phyloP scores from a whole-genome alignment of 2,329 filamentous ascomycete species.

The Monosporascus sp. region DNA sequence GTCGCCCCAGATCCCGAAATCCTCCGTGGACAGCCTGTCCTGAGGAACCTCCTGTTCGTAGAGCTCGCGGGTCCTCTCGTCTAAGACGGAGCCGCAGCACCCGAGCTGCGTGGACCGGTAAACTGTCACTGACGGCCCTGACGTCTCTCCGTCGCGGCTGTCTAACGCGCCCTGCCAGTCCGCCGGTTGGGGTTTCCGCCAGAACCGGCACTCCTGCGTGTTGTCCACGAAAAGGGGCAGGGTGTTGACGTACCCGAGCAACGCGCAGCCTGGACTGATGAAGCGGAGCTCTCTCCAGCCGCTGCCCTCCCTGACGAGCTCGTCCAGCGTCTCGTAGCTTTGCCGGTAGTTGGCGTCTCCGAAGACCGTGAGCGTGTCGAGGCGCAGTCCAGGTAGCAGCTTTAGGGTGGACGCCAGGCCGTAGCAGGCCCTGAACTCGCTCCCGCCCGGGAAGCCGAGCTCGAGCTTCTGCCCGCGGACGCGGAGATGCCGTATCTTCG shows the following conservation, averaged over 20 bases:
- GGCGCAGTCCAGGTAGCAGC: neutral
- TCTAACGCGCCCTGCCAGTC: neutral
- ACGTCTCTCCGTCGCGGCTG: neutral
- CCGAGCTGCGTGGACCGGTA: neutral
- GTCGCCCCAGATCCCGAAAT: neutral
- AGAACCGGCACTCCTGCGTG: neutral
- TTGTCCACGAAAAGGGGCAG: neutral
- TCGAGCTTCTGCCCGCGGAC: neutral
- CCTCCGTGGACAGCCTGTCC: neutral
- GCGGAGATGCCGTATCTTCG: neutral
- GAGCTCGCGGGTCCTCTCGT: neutral
- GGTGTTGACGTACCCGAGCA: neutral
- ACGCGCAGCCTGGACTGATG: neutral
- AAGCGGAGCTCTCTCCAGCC: neutral
- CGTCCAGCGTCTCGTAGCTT: neutral
- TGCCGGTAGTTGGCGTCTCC: neutral
- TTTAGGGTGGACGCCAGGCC: neutral
- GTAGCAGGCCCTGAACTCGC: neutral
- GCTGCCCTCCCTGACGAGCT: neutral
- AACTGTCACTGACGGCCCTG: neutral
- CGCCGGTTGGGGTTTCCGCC: neutral
- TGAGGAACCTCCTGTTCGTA: neutral
- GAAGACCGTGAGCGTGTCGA: neutral
- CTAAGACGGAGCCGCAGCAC: neutral
- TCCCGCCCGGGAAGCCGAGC: neutral